Evolutionary conservation across 192 early-diverging fungal genomes (phyloP).

Genomic region (Diversispora epigaea): DNA sequence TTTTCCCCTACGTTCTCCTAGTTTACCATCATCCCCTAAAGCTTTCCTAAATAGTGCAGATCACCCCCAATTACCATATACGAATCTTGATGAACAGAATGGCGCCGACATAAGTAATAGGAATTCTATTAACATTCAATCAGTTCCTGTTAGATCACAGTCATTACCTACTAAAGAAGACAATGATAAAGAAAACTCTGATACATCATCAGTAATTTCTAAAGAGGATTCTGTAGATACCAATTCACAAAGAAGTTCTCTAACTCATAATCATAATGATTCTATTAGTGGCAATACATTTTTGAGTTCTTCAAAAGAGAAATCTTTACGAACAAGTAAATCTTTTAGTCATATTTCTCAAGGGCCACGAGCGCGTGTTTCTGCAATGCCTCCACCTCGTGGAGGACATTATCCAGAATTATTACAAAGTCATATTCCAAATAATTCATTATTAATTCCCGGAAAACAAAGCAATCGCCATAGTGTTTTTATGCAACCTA

Average conservation of each 20-base stretch:
- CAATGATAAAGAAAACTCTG: no score
- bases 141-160: conserved; percentile 1
- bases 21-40: conserved; percentile 1
- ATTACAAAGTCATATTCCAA: background rate
- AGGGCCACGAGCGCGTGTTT: background rate
- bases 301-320: background rate
- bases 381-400: conserved; percentile 7
- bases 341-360: conserved; percentile 5
- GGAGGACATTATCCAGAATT: conserved; percentile 5
- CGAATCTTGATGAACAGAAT: background rate
- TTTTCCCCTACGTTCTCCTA: background rate
- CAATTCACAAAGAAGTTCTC: conserved; percentile 2
- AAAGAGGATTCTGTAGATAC: background rate
- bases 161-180: conserved; percentile 1
- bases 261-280: conserved; percentile 5
- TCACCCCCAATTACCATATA: background rate
- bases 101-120: no score
- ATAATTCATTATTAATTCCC: background rate
- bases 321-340: conserved; percentile 1
- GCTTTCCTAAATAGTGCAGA: background rate
- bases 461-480: background rate
- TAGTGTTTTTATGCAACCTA: background rate
- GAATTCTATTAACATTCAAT: background rate
- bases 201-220: background rate
- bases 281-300: background rate